Percentiles rank a stretch among this genome's conserved stretches.
These are phyloP conservation scores for Danielia reshetovae DNA, from an alignment of 805 yeast genomes.

Conservation along the genomic window DNA sequence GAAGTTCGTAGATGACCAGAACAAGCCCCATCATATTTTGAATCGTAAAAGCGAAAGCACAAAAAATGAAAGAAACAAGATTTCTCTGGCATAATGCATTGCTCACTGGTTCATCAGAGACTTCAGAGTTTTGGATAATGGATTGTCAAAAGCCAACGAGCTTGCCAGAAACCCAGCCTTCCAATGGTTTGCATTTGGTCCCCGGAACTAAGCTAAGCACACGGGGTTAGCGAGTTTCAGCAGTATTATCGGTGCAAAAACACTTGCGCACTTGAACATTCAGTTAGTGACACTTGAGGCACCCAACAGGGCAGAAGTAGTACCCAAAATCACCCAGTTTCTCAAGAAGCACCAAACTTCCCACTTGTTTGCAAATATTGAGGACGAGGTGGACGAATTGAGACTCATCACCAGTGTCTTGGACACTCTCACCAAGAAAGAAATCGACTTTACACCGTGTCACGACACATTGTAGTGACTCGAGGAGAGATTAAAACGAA, in stretches of 20 bases:
- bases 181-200: slow-evolving; percentile 42
- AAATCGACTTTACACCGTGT: slow-evolving; percentile 21
- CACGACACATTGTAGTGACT: slow-evolving; percentile 40
- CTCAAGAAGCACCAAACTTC: slow-evolving; percentile 19
- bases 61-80: slow-evolving; percentile 5
- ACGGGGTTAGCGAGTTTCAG: slow-evolving; percentile 42
- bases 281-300: slow-evolving; percentile 39
- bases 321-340: slow-evolving; percentile 20
- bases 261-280: slow-evolving; percentile 29
- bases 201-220: slow-evolving; percentile 38
- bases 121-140: slow-evolving; percentile 44
- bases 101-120: slow-evolving; percentile 49
- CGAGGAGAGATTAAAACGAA: slow-evolving; percentile 35
- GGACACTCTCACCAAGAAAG: slow-evolving; percentile 10
- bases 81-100: slow-evolving; percentile 19
- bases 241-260: slow-evolving; percentile 34
- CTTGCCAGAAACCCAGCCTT: slow-evolving; percentile 23
- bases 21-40: slow-evolving; percentile 26
- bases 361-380: slow-evolving; percentile 33
- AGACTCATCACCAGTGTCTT: slow-evolving; percentile 22
- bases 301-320: slow-evolving; percentile 28
- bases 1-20: slow-evolving; percentile 26
- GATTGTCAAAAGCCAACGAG: slow-evolving; percentile 32
- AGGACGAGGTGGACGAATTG: slow-evolving; percentile 45
- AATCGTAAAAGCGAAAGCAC: slow-evolving; percentile 9